Evolutionary conservation across 345 rosid genomes (phyloP).

Genomic region (Linum usitatissimum): DNA sequence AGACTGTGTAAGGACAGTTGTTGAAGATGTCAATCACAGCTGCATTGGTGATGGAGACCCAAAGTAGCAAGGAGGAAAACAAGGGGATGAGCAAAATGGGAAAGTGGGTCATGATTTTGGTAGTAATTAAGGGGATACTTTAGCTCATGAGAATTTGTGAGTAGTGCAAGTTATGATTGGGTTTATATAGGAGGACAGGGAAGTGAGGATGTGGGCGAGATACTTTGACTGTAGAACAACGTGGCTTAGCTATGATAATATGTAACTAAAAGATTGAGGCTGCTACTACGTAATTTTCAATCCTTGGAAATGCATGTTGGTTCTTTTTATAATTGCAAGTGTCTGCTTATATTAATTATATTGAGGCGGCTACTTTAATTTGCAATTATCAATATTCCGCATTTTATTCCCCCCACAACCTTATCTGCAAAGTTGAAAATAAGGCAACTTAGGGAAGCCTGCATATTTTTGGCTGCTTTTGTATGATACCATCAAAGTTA

Average conservation of each 20-base stretch:
- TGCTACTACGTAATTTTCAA: background rate
- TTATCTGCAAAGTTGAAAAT: too few relatives aligned
- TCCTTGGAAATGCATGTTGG: too few relatives aligned
- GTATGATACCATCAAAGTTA: too few relatives aligned
- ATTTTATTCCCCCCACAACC: background rate
- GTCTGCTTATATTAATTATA: background rate
- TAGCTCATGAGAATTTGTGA: background rate
- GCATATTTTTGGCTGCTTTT: too few relatives aligned
- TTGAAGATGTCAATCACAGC: conserved; percentile 17
- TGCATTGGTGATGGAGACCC: conserved; percentile 14
- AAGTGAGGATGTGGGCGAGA: background rate
- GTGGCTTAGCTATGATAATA: too few relatives aligned
- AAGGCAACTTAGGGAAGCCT: too few relatives aligned
- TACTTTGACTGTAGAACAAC: background rate
- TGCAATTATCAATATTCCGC: background rate
- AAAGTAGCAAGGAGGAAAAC: background rate
- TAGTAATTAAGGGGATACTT: background rate
- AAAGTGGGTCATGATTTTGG: conserved; percentile 8
- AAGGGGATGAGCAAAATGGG: background rate
- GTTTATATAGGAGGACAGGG: background rate
- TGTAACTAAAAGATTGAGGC: background rate
- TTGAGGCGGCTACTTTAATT: background rate
- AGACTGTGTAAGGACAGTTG: conserved; percentile 32
- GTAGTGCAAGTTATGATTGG: background rate
- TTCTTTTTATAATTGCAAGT: background rate